Conservation (phyloP, 257 asterid species). For the Agastache rugosa region DNA sequence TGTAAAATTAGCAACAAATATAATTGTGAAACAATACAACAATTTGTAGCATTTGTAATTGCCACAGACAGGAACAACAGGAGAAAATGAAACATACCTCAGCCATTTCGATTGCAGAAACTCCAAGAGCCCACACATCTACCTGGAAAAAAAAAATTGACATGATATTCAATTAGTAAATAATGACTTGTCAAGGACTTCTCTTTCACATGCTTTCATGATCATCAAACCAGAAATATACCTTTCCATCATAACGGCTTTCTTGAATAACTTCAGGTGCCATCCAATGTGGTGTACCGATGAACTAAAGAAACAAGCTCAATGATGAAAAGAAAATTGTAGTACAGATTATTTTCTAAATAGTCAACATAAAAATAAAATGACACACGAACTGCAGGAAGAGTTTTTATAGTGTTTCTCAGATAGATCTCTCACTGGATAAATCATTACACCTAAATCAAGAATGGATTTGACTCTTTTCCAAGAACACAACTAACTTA, state of each 20-base stretch:
- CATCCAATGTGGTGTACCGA: constrained; percentile 99
- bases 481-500: constrained; percentile 7
- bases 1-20: constrained; percentile 36
- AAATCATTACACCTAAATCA: constrained; percentile 25
- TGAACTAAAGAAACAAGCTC: constrained; percentile 63
- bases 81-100: constrained; percentile 63
- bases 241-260: constrained; percentile 99
- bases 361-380: constrained; percentile 12
- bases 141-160: constrained; percentile 58
- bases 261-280: constrained; percentile 99
- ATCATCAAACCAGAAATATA: constrained; percentile 38
- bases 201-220: constrained; percentile 1
- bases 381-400: not conserved
- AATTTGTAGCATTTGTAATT: constrained; percentile 16
- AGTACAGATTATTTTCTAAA: constrained; percentile 9
- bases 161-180: not conserved
- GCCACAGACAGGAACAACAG: constrained; percentile 27
- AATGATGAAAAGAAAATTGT: constrained; percentile 14
- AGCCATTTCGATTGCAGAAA: constrained; percentile 99
- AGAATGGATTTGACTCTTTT: constrained; percentile 20
- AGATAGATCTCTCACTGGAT: constrained; percentile 9
- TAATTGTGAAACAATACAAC: constrained; percentile 25
- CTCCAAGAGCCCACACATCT: constrained; percentile 99
- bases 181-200: constrained; percentile 15
- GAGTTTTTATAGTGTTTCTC: not conserved